Conservation (phyloP, 2,329 filamentous ascomycete species). For the Scedosporium apiospermum region DNA sequence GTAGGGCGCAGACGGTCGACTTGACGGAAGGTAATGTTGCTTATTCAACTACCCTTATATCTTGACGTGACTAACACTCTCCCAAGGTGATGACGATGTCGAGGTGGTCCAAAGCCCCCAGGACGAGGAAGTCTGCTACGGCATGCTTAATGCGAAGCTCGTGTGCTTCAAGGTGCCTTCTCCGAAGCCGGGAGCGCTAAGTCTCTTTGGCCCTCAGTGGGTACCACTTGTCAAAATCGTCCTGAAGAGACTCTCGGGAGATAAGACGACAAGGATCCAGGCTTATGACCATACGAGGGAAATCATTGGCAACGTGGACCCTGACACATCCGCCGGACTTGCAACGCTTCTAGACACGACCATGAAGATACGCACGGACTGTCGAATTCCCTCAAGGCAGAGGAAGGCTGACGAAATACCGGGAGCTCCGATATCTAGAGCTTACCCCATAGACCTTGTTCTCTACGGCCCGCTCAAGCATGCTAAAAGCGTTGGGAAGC, state of each 20-base stretch:
- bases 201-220: constrained; percentile 46
- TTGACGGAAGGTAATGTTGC: constrained; percentile 39
- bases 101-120: constrained; percentile 47
- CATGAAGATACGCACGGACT: constrained; percentile 58
- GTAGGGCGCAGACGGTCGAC: constrained; percentile 38
- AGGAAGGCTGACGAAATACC: constrained; percentile 54
- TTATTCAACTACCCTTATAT: constrained; percentile 28
- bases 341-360: constrained; percentile 63
- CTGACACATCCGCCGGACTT: constrained; percentile 55
- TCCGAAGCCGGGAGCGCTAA: constrained; percentile 53
- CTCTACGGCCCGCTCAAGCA: constrained; percentile 68
- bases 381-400: constrained; percentile 58
- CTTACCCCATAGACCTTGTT: constrained; percentile 60
- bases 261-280: constrained; percentile 52
- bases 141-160: constrained; percentile 61
- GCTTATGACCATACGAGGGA: constrained; percentile 62
- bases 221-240: constrained; percentile 70
- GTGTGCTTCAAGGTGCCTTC: constrained; percentile 60
- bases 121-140: constrained; percentile 70
- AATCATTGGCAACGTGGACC: constrained; percentile 69
- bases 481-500: constrained; percentile 55
- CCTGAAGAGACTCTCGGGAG: constrained; percentile 49
- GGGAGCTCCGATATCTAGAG: constrained; percentile 51
- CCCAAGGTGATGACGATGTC: constrained; percentile 46
- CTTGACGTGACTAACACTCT: constrained; percentile 7